Percentiles rank a stretch among this genome's conserved stretches.
These are phyloP conservation scores for Lenwebbia sp. DNA, from an alignment of 345 rosid species.

Conservation along the genomic window DNA sequence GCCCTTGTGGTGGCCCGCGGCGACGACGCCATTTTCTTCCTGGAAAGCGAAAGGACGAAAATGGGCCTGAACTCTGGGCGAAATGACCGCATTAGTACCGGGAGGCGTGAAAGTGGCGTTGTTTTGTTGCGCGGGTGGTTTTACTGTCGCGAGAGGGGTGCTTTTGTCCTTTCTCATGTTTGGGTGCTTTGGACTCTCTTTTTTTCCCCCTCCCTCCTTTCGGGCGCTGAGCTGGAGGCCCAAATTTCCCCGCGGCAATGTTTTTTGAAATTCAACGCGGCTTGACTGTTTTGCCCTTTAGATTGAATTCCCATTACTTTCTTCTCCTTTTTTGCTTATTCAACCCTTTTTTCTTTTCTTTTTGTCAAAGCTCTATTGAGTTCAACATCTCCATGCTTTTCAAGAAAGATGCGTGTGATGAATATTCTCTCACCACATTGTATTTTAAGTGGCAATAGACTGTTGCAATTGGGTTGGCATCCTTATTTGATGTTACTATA, in stretches of 20 bases:
- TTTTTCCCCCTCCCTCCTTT: not conserved
- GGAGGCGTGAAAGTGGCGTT: not conserved
- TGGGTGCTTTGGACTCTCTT: not conserved
- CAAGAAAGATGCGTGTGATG: not conserved
- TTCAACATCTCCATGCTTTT: not conserved
- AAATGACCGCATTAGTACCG: slow-evolving; percentile 5
- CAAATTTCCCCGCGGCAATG: not conserved
- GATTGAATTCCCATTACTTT: not conserved
- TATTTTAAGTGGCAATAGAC: no score
- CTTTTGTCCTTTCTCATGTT: slow-evolving; percentile 23
- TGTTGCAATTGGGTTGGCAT: no score
- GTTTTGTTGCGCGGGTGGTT: not conserved
- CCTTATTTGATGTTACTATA: not conserved
- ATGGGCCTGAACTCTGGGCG: not conserved
- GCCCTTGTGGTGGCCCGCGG: not conserved
- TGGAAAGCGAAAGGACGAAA: not conserved
- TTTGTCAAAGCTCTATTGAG: not conserved
- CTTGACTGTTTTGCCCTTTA: slow-evolving; percentile 8
- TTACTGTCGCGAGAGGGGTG: not conserved
- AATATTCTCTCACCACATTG: not conserved
- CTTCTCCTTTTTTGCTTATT: not conserved
- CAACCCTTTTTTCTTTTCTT: not conserved
- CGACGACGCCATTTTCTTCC: not conserved
- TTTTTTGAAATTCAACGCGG: not conserved
- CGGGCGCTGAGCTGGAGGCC: not conserved